Evolutionary conservation across 345 rosid genomes (phyloP).

Genomic region (Nasturtium officinale): DNA sequence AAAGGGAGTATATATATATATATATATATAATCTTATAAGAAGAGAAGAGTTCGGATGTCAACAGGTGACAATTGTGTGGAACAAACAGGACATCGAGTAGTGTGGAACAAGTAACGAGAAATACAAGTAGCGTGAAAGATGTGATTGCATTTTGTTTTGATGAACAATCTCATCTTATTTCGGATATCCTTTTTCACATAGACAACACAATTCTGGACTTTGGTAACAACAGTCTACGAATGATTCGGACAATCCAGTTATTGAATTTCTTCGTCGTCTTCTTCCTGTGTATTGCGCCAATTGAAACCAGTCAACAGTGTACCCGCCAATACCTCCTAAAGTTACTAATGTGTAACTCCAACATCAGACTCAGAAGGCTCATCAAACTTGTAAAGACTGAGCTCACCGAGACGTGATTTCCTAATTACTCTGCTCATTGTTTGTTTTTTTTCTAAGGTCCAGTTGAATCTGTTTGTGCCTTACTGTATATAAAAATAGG

Average conservation of each 20-base stretch:
- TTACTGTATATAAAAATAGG: background rate
- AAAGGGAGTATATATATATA: too few species aligned
- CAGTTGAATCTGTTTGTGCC: background rate
- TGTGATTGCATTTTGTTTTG: conserved; percentile 36
- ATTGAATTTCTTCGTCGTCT: background rate
- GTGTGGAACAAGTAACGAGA: conserved; percentile 10
- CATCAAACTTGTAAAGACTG: conserved; percentile 29
- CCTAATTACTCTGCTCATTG: background rate
- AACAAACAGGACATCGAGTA: conserved; percentile 11
- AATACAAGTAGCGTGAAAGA: conserved; percentile 24
- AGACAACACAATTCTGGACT: background rate
- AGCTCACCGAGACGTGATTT: conserved; percentile 5
- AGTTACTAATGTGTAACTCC: background rate
- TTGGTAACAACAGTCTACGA: background rate
- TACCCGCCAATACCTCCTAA: background rate
- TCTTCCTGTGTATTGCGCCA: background rate
- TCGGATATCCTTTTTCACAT: conserved; percentile 14
- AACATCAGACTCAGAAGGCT: background rate
- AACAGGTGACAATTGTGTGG: conserved; percentile 1
- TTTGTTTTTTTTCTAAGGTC: background rate
- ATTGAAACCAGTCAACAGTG: background rate
- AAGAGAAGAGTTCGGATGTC: conserved; percentile 14
- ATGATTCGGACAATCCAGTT: conserved; percentile 24
- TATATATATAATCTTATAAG: background rate
- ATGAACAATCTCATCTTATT: conserved; percentile 20